A percentile compares a stretch with the other conserved stretches of the same genome.
Evolutionary conservation across 2,329 filamentous ascomycete genomes (phyloP).

Genomic region (Cercospora zeae-maydis): DNA sequence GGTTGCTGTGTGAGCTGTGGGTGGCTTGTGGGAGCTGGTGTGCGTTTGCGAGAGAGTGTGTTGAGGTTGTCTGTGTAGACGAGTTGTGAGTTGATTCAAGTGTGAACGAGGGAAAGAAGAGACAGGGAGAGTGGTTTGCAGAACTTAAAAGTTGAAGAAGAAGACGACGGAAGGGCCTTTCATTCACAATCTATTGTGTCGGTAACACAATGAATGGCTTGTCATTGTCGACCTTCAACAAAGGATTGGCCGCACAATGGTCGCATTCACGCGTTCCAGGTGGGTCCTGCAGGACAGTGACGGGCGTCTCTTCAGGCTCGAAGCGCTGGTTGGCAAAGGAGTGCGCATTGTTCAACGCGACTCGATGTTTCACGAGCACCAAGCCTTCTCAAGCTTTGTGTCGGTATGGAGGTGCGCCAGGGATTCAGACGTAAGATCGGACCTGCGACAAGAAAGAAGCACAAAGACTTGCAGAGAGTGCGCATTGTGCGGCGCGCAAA

Average conservation of each 20-base stretch:
- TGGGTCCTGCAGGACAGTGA: neutral
- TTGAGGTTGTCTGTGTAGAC: constrained; percentile 4
- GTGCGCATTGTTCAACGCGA: neutral
- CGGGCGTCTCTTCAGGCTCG: neutral
- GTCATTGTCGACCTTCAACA: neutral
- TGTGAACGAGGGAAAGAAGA: constrained; percentile 3
- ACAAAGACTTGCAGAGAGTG: constrained; percentile 1
- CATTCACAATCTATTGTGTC: constrained; percentile 17
- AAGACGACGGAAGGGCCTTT: constrained; percentile 13
- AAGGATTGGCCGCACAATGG: constrained; percentile 5
- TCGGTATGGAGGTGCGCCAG: neutral
- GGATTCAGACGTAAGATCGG: neutral
- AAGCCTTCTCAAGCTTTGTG: constrained; percentile 11
- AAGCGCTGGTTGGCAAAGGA: constrained; percentile 3
- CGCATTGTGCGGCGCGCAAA: neutral
- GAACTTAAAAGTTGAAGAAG: constrained; percentile 13
- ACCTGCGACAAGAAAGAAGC: neutral
- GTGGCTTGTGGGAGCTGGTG: constrained; percentile 7
- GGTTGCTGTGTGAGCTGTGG: constrained; percentile 15
- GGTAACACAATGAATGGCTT: constrained; percentile 10
- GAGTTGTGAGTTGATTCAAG: neutral
- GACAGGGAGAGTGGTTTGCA: neutral
- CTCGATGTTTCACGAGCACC: constrained; percentile 10
- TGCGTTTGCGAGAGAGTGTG: constrained; percentile 11
- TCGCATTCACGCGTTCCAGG: constrained; percentile 8